A percentile compares a stretch with the other conserved stretches of the same genome.
Evolutionary conservation across 2,329 filamentous ascomycete species (phyloP).

Genomic region (Chrysosporium queenslandicum): DNA sequence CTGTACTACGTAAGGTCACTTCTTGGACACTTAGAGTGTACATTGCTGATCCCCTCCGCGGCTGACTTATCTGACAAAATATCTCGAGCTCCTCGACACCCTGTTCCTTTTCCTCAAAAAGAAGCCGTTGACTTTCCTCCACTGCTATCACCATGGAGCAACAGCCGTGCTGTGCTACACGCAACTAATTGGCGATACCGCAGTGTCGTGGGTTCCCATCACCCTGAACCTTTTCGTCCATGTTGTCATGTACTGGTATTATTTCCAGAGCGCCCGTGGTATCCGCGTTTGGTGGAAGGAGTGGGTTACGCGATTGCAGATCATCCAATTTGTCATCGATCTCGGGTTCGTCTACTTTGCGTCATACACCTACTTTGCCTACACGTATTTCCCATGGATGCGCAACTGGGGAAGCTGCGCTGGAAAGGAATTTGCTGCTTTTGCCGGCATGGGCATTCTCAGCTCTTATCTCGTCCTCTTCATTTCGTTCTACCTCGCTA

Average conservation of each 20-base stretch:
- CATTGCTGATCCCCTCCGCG: slow-evolving; percentile 35
- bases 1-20: slow-evolving; percentile 73
- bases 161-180: slow-evolving; percentile 91
- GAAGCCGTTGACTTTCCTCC: slow-evolving; percentile 92
- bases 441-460: slow-evolving; percentile 74
- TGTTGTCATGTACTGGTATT: slow-evolving; percentile 98
- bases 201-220: slow-evolving; percentile 85
- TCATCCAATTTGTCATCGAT: slow-evolving; percentile 87
- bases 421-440: slow-evolving; percentile 84
- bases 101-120: slow-evolving; percentile 94
- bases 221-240: slow-evolving; percentile 79
- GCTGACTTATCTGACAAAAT: slow-evolving; percentile 93
- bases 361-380: slow-evolving; percentile 86
- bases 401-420: slow-evolving; percentile 72
- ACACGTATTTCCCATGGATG: slow-evolving; percentile 68
- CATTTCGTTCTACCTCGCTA: slow-evolving; percentile 90
- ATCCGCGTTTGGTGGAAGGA: slow-evolving; percentile 96
- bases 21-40: too few species aligned
- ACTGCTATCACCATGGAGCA: slow-evolving; percentile 92
- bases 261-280: slow-evolving; percentile 88
- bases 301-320: slow-evolving; percentile 91
- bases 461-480: slow-evolving; percentile 87
- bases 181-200: slow-evolving; percentile 74
- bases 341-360: slow-evolving; percentile 95
- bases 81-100: slow-evolving; percentile 81